These are phyloP conservation scores for Hyaloscypha finlandica DNA, from an alignment of 495 filamentous ascomycete genomes.

Conservation along the genomic window DNA sequence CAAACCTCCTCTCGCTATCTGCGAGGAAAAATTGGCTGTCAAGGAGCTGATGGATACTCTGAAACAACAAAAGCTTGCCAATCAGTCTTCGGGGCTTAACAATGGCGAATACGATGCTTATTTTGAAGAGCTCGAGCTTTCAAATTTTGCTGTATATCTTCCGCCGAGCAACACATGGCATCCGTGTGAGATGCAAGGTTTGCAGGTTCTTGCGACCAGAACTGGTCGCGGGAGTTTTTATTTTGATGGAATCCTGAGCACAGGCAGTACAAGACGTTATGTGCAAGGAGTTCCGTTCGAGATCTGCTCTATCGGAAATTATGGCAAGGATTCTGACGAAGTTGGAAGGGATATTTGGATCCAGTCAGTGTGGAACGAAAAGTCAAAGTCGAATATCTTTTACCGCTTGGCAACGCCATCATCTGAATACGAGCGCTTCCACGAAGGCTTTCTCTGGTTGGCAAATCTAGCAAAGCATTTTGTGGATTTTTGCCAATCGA, in stretches of 20 bases:
- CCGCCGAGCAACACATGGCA: conserved; percentile 31
- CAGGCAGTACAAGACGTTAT: conserved; percentile 45
- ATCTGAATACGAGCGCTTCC: conserved; percentile 57
- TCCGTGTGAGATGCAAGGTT: conserved; percentile 49
- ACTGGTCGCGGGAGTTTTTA: conserved; percentile 34
- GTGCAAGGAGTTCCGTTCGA: conserved; percentile 56
- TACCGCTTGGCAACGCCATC: conserved; percentile 60
- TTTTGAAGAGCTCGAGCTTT: conserved; percentile 21
- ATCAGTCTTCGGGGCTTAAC: not conserved
- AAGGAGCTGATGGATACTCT: not conserved
- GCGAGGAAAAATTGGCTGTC: conserved; percentile 4
- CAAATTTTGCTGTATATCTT: conserved; percentile 25
- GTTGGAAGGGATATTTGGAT: conserved; percentile 62
- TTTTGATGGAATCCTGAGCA: conserved; percentile 61
- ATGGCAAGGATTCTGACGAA: conserved; percentile 48
- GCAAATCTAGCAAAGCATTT: conserved; percentile 67
- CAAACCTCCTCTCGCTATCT: conserved; percentile 12
- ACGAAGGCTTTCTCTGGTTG: conserved; percentile 65
- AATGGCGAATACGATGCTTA: not conserved
- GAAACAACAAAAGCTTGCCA: not conserved
- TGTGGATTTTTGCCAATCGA: conserved; percentile 56
- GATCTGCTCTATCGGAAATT: conserved; percentile 64
- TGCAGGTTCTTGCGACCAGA: conserved; percentile 51
- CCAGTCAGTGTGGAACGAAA: conserved; percentile 45
- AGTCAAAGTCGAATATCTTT: conserved; percentile 50